Evolutionary conservation across 768 basidiomycete genomes (phyloP), one percentile per base, ranked within the genome.

Genomic region (Cyathus striatus): DNA sequence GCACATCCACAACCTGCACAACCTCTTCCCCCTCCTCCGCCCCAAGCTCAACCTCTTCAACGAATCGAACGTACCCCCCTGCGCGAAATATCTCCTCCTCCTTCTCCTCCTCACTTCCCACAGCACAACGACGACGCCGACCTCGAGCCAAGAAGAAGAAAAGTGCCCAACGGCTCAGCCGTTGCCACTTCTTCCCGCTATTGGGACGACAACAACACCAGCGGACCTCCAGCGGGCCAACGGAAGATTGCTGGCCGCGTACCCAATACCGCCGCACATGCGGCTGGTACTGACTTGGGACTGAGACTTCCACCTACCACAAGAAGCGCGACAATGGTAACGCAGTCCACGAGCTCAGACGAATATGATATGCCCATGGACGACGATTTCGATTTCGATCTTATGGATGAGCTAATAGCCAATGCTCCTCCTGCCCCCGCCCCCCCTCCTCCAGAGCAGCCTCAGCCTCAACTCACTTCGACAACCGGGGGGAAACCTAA

Each of bases 61-160:
- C 46, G 30, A 47, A 40, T 56, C 50, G 26, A 54, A n/a, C 55
- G 72, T 42, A 57, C 68, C 51, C 58, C 75, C 54, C 44, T 70
- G 18, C 54, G 61, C 25, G 68, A 69, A 41, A 69, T 70, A 13
- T 56, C 63, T n/a, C 58, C 62, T 5, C 65, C 62, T 13, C 62
- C 59, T 17, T 51, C 59, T 1, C 54, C 61, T 17, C 46, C 59
- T 6, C 38, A 47, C 6, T 44, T 51, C 16, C n/a, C n/a, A n/a
- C 40, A 43, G 22, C 55, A 59, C 20, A 58, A 66, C 17, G 67
- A 73, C 33, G 71, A 73, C 44, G 55, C 58, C 35, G 60, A 68
- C 38, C 62, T 69, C 45, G 64, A 67, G 41, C 60, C 61, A 12
- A 63, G 63, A 6, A 60, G 69, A 16, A 64, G 69, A 4, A 59